A percentile compares a stretch with the other conserved stretches of the same genome.
phyloP scores from a whole-genome alignment of 2,329 filamentous ascomycete species.

The Monosporascus sp. region DNA sequence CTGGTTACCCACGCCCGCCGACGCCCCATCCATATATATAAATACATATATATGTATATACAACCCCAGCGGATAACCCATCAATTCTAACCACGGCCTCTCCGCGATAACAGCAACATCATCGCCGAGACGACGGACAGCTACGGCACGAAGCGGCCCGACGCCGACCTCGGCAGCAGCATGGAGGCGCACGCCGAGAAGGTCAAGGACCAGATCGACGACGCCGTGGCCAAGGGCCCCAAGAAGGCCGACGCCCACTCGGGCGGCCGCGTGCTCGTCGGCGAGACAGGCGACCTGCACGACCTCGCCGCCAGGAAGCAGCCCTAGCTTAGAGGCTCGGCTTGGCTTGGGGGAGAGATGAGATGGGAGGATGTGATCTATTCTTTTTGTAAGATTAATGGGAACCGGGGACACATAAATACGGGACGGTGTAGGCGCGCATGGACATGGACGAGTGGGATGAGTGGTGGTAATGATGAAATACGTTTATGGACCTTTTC shows the following conservation, averaged over 20 bases:
- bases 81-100: not conserved
- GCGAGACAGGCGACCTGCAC: conserved; percentile 26
- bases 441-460: too few species aligned
- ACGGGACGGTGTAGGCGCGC: too few species aligned
- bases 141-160: conserved; percentile 6
- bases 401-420: too few species aligned
- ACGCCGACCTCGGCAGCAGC: conserved; percentile 13
- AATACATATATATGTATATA: too few species aligned
- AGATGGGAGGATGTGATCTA: not conserved
- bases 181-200: conserved; percentile 16
- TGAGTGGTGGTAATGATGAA: too few species aligned
- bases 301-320: conserved; percentile 25
- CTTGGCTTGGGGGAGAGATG: too few species aligned
- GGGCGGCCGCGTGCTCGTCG: conserved; percentile 26
- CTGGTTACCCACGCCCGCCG: not conserved
- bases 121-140: conserved; percentile 16
- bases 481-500: too few species aligned
- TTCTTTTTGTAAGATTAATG: not conserved
- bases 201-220: conserved; percentile 26
- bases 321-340: not conserved
- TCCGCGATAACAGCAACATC: conserved; percentile 13
- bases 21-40: not conserved
- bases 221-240: conserved; percentile 22
- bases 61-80: too few species aligned
- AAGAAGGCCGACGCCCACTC: conserved; percentile 22